Percentiles rank a stretch among this genome's conserved stretches.
phyloP scores from a whole-genome alignment of 2,329 filamentous ascomycete species.

The Dactylonectria macrodidyma region DNA sequence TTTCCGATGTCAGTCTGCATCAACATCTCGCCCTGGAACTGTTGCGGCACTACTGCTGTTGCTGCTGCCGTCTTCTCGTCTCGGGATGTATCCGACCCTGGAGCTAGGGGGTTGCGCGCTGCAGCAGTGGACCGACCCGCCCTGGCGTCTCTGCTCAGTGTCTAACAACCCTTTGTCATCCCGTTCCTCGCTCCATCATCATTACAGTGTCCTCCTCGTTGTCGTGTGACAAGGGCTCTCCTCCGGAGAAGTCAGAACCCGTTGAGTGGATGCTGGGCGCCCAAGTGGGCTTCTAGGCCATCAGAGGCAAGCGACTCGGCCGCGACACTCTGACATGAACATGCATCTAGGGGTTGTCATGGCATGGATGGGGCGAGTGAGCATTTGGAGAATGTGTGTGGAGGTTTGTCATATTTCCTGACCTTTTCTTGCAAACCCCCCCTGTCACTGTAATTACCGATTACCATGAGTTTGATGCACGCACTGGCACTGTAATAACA shows the following conservation, averaged over 20 bases:
- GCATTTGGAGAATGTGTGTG: constrained; percentile 11
- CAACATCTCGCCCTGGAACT: not conserved
- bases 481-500: constrained; percentile 11
- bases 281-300: not conserved
- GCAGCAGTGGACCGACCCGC: constrained; percentile 1
- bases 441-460: constrained; percentile 17
- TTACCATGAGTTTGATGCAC: constrained; percentile 7
- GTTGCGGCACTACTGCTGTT: not conserved
- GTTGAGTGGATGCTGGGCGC: not conserved
- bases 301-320: not conserved
- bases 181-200: not conserved
- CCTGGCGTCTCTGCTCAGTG: not conserved
- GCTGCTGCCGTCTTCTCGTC: constrained; percentile 4
- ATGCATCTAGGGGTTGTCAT: not conserved
- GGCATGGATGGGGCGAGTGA: constrained; percentile 5
- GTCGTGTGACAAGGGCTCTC: not conserved
- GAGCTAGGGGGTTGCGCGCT: not conserved
- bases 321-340: not conserved
- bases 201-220: not conserved
- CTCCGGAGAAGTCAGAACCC: not conserved
- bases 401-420: constrained; percentile 6
- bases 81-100: constrained; percentile 6
- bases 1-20: not conserved
- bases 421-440: constrained; percentile 3
- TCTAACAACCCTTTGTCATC: not conserved